Percentiles rank a stretch among this genome's conserved stretches.
Evolutionary conservation across 768 basidiomycete species (phyloP).

Genomic region (Leccinum fibrillosum): DNA sequence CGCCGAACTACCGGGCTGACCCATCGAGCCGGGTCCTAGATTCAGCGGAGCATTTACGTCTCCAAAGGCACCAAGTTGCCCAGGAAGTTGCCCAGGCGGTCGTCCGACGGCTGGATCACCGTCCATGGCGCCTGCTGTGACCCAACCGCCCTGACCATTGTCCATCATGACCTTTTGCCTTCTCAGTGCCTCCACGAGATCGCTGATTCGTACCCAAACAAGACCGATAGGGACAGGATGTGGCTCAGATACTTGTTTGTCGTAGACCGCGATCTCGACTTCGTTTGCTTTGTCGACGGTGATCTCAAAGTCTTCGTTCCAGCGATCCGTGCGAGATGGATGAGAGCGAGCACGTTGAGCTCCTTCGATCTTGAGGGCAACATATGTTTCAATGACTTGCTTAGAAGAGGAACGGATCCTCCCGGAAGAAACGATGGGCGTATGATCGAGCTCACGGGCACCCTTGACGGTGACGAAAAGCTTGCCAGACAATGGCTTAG

Average conservation of each 20-base stretch:
- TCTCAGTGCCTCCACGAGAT: slow-evolving; percentile 89
- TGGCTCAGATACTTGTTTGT: slow-evolving; percentile 79
- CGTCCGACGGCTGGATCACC: slow-evolving; percentile 49
- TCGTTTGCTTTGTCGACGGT: slow-evolving; percentile 97
- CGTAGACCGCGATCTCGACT: slow-evolving; percentile 94
- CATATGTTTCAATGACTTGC: slow-evolving; percentile 74
- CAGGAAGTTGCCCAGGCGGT: slow-evolving; percentile 49
- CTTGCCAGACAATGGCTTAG: slow-evolving; percentile 93
- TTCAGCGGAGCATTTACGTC: slow-evolving; percentile 42
- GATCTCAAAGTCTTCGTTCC: slow-evolving; percentile 98
- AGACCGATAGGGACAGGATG: slow-evolving; percentile 90
- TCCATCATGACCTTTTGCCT: slow-evolving; percentile 90
- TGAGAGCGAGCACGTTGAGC: slow-evolving; percentile 90
- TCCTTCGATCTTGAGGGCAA: slow-evolving; percentile 95
- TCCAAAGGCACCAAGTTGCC: slow-evolving; percentile 47
- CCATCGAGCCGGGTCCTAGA: slow-evolving; percentile 30
- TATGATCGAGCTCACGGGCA: slow-evolving; percentile 94
- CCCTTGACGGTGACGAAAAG: slow-evolving; percentile 84
- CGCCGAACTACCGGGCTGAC: slow-evolving; percentile 29
- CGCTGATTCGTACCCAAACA: slow-evolving; percentile 91
- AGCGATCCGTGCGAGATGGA: slow-evolving; percentile 90
- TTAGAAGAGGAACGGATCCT: slow-evolving; percentile 78
- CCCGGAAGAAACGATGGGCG: slow-evolving; percentile 62
- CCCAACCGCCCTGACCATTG: slow-evolving; percentile 88
- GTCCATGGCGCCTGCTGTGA: slow-evolving; percentile 89